Conservation (phyloP, 345 rosid genomes). For the Bruguiera sexangula region DNA sequence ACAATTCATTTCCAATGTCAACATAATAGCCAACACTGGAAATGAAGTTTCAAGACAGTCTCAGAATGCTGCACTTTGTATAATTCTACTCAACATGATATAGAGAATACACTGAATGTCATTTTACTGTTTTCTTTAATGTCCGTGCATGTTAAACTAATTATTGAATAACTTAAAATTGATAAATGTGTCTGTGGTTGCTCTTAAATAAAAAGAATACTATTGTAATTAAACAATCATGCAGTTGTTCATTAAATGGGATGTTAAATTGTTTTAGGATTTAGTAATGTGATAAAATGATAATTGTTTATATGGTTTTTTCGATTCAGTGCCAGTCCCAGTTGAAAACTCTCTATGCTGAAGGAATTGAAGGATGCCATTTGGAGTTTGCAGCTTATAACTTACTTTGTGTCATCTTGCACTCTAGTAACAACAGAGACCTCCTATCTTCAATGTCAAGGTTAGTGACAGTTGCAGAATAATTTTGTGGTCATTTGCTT, state of each 20-base stretch:
- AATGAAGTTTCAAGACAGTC: too few relatives aligned
- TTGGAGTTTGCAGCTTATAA: constrained; percentile 93
- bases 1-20: too few relatives aligned
- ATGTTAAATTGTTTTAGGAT: background rate
- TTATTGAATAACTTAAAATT: too few relatives aligned
- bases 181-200: too few relatives aligned
- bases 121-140: too few relatives aligned
- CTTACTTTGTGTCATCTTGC: constrained; percentile 81
- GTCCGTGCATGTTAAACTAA: too few relatives aligned
- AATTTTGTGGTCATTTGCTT: background rate
- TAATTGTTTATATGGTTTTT: constrained; percentile 12
- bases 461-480: constrained; percentile 36
- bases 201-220: background rate
- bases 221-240: background rate
- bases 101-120: too few relatives aligned
- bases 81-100: too few relatives aligned
- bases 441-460: constrained; percentile 86
- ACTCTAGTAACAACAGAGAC: constrained; percentile 81
- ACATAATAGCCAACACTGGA: too few relatives aligned
- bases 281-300: background rate
- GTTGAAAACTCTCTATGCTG: constrained; percentile 82
- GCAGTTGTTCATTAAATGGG: background rate
- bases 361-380: constrained; percentile 87
- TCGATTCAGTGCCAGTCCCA: constrained; percentile 87
- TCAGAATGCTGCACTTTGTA: too few relatives aligned